Evolutionary conservation across 352 stramenopile genomes (phyloP), one percentile per base, ranked within the genome.

Genomic region (Phytophthora kernoviae): DNA sequence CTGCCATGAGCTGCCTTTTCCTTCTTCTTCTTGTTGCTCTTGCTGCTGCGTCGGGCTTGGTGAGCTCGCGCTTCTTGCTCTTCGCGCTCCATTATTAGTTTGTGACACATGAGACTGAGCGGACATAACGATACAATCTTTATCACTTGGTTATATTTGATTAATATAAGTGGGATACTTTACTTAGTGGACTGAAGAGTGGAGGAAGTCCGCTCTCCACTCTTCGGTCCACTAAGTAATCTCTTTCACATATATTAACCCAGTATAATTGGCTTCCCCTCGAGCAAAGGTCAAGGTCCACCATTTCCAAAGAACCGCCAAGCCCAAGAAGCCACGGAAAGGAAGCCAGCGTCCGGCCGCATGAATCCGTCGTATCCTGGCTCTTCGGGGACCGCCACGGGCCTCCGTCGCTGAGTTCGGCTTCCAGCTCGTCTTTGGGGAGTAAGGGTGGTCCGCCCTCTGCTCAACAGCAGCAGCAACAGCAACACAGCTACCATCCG

Each of bases 361-460:
- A 92, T 92, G 83, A 92, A 92, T 62, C 83, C 83, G 55, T 92
- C 83, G 68, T 92, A 86, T 67, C 80, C 80, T 42, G 79, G 83
- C 9, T 78, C 80, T 32, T 87, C 80, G 10, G 81, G 22, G 83
- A 90, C 60, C 79, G 79, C 51, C 79, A 89, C 39, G 81, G 81
- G 17, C 71, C 67, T 12, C 70, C 74, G 43, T 77, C 67, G 36
- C 70, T 84, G 58, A 74, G 56, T 47, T 61, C 62, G 32, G 39
- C 56, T 32, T 65, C 63, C 18, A 79, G 46, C 48, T 57, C 64
- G 1, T 58, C 59, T 10, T 39, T 84, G 53, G 68, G 70, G n/a
- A 55, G 62, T 20, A 86, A 86, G 52, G 65, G 51, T 49, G 71
- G 75, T 0, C 59, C 57, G 27, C 62, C 70, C 39, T 65, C 24